Base-by-base conservation (phyloP, 2,329 filamentous ascomycete species). In the Macrophomina tecta region DNA sequence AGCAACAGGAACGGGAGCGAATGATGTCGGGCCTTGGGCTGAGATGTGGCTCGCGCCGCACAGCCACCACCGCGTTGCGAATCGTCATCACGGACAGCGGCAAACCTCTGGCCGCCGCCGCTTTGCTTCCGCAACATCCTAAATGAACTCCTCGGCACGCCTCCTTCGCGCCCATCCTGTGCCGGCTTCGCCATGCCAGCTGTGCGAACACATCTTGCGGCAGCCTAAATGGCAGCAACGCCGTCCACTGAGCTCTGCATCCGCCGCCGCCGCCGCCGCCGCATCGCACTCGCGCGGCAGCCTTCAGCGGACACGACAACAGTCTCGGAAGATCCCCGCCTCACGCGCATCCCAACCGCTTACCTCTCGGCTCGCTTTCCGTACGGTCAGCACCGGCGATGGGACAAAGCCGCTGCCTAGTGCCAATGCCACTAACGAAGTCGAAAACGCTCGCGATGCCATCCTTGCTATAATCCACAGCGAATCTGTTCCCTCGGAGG, bases 141-240 rank as follows among this genome's bases (percentile, higher is more conserved):
- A 64, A 69, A 68, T 66, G 67, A 62, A 66, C 40, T 30, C 46
- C 23, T 46, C 65, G 14, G 56, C 53, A 40, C 49, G 63, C 16
- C 67, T 66, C 23, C 42, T 66, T 11, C 67, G 64, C 45, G 51
- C 56, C 18, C 55, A 52, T 8, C 58, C 48, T 14, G 28, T n/a
- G 16, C 40, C 66, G 8, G 69, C 83, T 60, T 85, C 66, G 5
- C 69, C 83, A 64, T 85, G 83, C 75, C 80, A 81, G 63, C 75
- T 79, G 60, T 85, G 83, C 72, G 72, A 82, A 63, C 76, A 77
- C 68, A 70, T 79, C 23, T 40, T 52, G 30, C 34, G 36, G 2
- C 62, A 68, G 38, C 65, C 58, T 18, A 40, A 56, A 40, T 55
- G 52, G 52, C 18, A 45, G 18, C 64, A 61, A 18, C 55, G 45